Evolutionary conservation across 2,329 filamentous ascomycete species (phyloP), one percentile per base, ranked within the genome.

Genomic region (Colletotrichum sansevieriae): DNA sequence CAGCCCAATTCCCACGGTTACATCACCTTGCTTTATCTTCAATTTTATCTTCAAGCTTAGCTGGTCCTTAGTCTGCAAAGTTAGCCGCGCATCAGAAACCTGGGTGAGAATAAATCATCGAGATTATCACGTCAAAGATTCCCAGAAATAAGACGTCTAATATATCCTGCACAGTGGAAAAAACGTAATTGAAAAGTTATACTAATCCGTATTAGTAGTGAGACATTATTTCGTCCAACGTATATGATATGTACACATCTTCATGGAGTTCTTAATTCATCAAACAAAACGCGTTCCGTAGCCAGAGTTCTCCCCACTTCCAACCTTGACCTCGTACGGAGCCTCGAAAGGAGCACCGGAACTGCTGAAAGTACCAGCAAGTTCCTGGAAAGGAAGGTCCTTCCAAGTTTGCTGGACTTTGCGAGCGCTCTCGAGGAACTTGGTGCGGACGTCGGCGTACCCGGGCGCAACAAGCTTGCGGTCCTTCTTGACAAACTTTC

Each of bases 401-500:
- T 62, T 60, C 37, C 72, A 73, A 1, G 72, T 72, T 4, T 71
- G 70, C 68, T 79, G 77, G 9, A 83, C 72, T 44, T 72, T 73
- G n/a, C 71, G 71, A 0, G 78, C 81, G 29, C 76, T 81, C 2
- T 58, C 60, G 3, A 82, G 66, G 43, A 83, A 82, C 6, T 72
- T 72, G 6, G 74, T 71, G 15, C 72, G 76, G 0, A 79, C 75
- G 2, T 71, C 71, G 0, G 60, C 61, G 49, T 82, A 81, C 4
- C 72, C 68, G 2, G 60, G 63, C 0, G 73, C 71, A 0, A 75
- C 72, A 12, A 85, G 71, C 73, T 75, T 80, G 2, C 82, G 77
- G 13, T 83, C 78, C 7, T 78, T 75, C 77, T 88, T 89, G 52
- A 76, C 74, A 55, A 83, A 87, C 63, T 78, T 73, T 0, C 86